phyloP scores from a whole-genome alignment of 2,329 filamentous ascomycete genomes.

The Penicillium sp. region DNA sequence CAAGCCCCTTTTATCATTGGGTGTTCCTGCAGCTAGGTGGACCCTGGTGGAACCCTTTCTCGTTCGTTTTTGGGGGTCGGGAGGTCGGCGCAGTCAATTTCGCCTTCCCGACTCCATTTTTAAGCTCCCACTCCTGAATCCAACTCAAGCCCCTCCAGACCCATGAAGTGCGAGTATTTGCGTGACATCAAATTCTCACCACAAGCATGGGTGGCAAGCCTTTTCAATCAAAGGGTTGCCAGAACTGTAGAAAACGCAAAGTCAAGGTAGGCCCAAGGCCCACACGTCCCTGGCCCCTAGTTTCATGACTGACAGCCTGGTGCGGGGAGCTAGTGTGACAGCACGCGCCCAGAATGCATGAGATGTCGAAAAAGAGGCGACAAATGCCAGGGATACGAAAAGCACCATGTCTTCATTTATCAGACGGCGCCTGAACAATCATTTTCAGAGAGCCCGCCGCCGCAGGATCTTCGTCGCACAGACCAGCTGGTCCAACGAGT shows the following conservation, averaged over 20 bases:
- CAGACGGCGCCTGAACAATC: not conserved
- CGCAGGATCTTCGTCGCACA: not conserved
- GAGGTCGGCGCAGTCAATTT: constrained; percentile 29
- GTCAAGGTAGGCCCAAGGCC: constrained; percentile 6
- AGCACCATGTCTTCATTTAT: not conserved
- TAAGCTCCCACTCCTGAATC: not conserved
- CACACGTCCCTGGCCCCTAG: not conserved
- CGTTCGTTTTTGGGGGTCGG: too few species aligned
- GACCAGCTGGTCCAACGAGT: not conserved
- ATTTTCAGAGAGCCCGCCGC: not conserved
- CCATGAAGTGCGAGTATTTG: not conserved
- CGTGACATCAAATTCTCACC: constrained; percentile 30
- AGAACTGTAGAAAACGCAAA: constrained; percentile 6
- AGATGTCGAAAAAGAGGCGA: constrained; percentile 4
- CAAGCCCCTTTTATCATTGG: not conserved
- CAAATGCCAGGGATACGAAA: constrained; percentile 7
- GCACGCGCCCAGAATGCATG: constrained; percentile 6
- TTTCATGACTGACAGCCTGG: not conserved
- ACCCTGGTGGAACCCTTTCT: not conserved
- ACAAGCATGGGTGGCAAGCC: constrained; percentile 8
- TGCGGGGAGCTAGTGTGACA: constrained; percentile 2
- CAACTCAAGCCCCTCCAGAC: constrained; percentile 48
- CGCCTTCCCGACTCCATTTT: not conserved
- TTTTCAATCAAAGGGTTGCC: constrained; percentile 8
- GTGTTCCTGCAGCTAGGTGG: not conserved